Base-by-base conservation (phyloP, 768 basidiomycete species). In the Mycena belliarum region DNA sequence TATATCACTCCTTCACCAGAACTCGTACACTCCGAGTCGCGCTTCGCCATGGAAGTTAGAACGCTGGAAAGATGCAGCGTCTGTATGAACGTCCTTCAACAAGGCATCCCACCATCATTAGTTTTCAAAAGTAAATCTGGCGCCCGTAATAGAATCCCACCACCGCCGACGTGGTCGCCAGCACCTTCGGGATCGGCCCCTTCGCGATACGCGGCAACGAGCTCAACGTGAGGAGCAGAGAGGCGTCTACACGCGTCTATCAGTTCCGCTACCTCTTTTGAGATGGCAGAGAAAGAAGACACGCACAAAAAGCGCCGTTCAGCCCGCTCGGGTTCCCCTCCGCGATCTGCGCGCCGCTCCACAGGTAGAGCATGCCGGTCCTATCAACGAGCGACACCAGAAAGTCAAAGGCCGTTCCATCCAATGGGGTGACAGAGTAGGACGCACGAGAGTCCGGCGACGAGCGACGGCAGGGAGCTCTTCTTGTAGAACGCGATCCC, bases 361-460 rank as follows among this genome's bases (percentile, higher is more conserved):
- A 84, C 14, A 83, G 66, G 67, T 83, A 85, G 54, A 85, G 75
- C 14, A 72, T 70, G 41, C 84, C 83, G 15, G 83, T 81, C 46
- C 82, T 84, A 57, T 10, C n/a, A 18, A 28, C 16, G 18, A 18
- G 7, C n/a, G n/a, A n/a, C n/a, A n/a, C n/a, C n/a, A n/a, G n/a
- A n/a, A n/a, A n/a, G 14, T 16, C 3, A 28, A 29, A 23, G 29
- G 14, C 7, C 29, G 29, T 32, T 32, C 7, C 29, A 32, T 32
- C 14, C 29, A 32, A 7, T 32, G 29, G 16, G 26, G 4, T 28
- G 18, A n/a, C 35, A 12, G 10, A 10, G 20, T 18, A 48, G 2
- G 3, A 70, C 79, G 35, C 43, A 84, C 82, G 75, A 66, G 15
- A 82, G 69, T 15, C 83, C 83, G 28, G 84, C 84, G 25, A 84